Conservation (phyloP, 2,329 filamentous ascomycete species). For the Berkeleyomyces basicola region DNA sequence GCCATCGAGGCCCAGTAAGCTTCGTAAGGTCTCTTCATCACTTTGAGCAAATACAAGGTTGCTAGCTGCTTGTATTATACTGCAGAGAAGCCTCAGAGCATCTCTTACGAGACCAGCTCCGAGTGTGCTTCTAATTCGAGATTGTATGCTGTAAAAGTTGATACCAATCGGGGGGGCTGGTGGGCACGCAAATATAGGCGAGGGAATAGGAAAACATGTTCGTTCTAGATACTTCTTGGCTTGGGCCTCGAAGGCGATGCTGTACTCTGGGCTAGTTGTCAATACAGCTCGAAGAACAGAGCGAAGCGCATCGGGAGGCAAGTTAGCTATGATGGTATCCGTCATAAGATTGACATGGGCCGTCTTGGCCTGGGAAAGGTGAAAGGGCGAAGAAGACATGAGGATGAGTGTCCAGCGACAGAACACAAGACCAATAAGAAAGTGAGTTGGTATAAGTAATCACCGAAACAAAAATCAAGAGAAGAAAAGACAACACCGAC, state of each 20-base stretch:
- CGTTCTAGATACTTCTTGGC: slow-evolving; percentile 19
- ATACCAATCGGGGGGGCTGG: slow-evolving; percentile 5
- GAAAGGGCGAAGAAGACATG: neutral
- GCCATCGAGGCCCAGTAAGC: slow-evolving; percentile 17
- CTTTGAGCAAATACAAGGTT: neutral
- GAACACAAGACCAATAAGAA: neutral
- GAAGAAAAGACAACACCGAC: neutral
- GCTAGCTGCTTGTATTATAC: slow-evolving; percentile 12
- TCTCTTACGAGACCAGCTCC: slow-evolving; percentile 17
- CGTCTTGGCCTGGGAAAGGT: slow-evolving; percentile 15
- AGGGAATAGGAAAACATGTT: slow-evolving; percentile 7
- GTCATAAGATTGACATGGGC: slow-evolving; percentile 32
- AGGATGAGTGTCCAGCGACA: neutral
- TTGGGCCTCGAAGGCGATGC: slow-evolving; percentile 20
- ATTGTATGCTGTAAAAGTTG: slow-evolving; percentile 12
- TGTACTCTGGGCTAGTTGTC: slow-evolving; percentile 19
- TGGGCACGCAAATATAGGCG: neutral
- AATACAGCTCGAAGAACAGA: slow-evolving; percentile 20
- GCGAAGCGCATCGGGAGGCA: slow-evolving; percentile 25
- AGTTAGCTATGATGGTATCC: slow-evolving; percentile 28
- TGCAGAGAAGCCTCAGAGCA: slow-evolving; percentile 14
- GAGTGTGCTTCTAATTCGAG: slow-evolving; percentile 17
- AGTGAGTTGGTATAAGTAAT: neutral
- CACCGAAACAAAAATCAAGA: neutral
- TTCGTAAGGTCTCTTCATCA: neutral